phyloP scores from a whole-genome alignment of 2,329 filamentous ascomycete species.

The Clarireedia monteithiana region DNA sequence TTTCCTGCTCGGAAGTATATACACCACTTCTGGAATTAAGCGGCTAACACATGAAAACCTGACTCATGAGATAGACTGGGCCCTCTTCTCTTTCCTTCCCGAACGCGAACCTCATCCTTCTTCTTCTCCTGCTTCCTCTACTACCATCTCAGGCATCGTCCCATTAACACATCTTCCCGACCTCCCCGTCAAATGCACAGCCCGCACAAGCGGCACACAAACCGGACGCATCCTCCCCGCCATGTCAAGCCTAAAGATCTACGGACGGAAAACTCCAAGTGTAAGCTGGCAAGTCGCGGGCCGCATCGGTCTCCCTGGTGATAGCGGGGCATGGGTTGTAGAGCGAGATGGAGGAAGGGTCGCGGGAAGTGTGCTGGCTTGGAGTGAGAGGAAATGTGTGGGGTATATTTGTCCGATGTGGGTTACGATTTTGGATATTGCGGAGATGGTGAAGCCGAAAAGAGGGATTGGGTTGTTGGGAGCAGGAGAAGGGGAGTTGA shows the following conservation, averaged over 20 bases:
- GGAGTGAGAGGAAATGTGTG: constrained; percentile 69
- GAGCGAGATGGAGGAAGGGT: constrained; percentile 79
- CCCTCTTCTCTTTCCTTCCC: constrained; percentile 68
- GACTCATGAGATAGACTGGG: constrained; percentile 93
- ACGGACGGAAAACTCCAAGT: constrained; percentile 73
- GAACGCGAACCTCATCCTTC: constrained; percentile 57
- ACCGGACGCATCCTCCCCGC: constrained; percentile 69
- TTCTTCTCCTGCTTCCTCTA: constrained; percentile 46
- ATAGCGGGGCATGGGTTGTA: constrained; percentile 90
- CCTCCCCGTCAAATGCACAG: constrained; percentile 77
- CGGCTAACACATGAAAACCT: constrained; percentile 64
- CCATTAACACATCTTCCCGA: constrained; percentile 58
- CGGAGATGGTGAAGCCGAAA: constrained; percentile 61
- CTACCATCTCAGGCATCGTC: constrained; percentile 49
- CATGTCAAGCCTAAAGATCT: constrained; percentile 79
- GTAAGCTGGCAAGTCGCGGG: constrained; percentile 57
- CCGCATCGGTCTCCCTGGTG: constrained; percentile 65
- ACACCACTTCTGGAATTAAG: constrained; percentile 84
- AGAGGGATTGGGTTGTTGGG: constrained; percentile 63
- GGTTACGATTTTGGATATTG: constrained; percentile 77
- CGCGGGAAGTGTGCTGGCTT: constrained; percentile 85
- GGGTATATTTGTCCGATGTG: constrained; percentile 97
- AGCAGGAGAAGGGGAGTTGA: constrained; percentile 39
- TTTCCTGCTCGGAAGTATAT: constrained; percentile 73
- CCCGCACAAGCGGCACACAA: constrained; percentile 77